Conservation (phyloP, 1,139 yeast genomes). For the Yamadazyma sp. region DNA sequence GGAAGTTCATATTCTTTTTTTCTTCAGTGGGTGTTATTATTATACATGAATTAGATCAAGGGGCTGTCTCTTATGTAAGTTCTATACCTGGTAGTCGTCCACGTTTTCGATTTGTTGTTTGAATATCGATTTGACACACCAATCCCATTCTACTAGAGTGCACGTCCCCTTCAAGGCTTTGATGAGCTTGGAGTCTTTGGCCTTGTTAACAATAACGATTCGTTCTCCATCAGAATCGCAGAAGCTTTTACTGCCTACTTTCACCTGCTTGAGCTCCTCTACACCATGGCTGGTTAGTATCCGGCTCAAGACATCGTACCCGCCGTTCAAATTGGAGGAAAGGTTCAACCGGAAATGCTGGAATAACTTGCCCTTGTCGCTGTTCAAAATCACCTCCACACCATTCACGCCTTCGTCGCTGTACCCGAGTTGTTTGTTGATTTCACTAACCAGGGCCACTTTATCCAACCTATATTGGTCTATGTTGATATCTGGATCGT, state of each 20-base stretch:
- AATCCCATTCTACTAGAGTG: slow-evolving; percentile 61
- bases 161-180: slow-evolving; percentile 34
- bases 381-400: slow-evolving; percentile 10
- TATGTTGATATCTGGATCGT: slow-evolving; percentile 22
- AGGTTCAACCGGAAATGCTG: slow-evolving; percentile 52
- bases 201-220: slow-evolving; percentile 36
- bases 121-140: slow-evolving; percentile 64
- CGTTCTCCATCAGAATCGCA: slow-evolving; percentile 18
- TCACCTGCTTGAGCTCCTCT: slow-evolving; percentile 28
- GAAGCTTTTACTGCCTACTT: slow-evolving; percentile 12
- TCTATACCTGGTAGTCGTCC: slow-evolving; percentile 19
- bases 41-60: neutral
- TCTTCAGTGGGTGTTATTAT: neutral
- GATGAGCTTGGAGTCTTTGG: slow-evolving; percentile 46
- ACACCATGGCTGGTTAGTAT: slow-evolving; percentile 70
- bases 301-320: slow-evolving; percentile 56
- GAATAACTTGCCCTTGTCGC: slow-evolving; percentile 40
- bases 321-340: slow-evolving; percentile 67
- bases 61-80: neutral
- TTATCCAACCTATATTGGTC: slow-evolving; percentile 40
- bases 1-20: neutral
- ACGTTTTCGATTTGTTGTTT: slow-evolving; percentile 36
- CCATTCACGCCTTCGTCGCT: slow-evolving; percentile 13
- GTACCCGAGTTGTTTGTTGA: slow-evolving; percentile 36
- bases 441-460: slow-evolving; percentile 24